Percentiles rank a stretch among this genome's conserved stretches.
phyloP scores from a whole-genome alignment of 2,329 filamentous ascomycete genomes.

The Huntiella bhutanensis region DNA sequence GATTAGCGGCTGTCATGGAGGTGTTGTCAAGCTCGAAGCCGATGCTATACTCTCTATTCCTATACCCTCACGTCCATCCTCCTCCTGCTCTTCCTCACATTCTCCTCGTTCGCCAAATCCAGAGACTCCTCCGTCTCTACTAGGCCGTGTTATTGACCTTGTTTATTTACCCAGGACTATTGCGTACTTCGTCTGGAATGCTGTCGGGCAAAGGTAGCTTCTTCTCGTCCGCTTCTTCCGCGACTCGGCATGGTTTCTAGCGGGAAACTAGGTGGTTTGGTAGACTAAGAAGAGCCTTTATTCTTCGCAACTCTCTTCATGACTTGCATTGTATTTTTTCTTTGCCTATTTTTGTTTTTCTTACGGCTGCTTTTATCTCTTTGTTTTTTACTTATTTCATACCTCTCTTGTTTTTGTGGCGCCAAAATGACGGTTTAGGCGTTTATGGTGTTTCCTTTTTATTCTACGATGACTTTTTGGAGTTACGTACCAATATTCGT shows the following conservation, averaged over 20 bases:
- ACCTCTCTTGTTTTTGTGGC: not conserved
- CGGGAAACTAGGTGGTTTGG: too few species aligned
- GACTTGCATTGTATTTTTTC: not conserved
- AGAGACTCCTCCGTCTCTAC: constrained; percentile 32
- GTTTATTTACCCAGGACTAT: constrained; percentile 55
- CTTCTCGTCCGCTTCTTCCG: constrained; percentile 4
- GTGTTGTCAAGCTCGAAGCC: too few species aligned
- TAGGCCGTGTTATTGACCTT: constrained; percentile 67
- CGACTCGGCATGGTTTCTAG: not conserved
- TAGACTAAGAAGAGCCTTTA: not conserved
- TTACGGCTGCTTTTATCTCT: not conserved
- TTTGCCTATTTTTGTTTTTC: not conserved
- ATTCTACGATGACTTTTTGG: not conserved
- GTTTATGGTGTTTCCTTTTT: not conserved
- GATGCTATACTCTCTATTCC: constrained; percentile 57
- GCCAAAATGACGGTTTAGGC: not conserved
- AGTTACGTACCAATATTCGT: not conserved
- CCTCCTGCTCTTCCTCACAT: not conserved
- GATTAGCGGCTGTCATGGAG: too few species aligned
- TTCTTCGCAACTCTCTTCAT: not conserved
- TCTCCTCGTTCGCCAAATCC: constrained; percentile 19
- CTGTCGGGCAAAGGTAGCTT: constrained; percentile 38
- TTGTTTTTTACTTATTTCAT: not conserved
- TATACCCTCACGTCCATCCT: constrained; percentile 32
- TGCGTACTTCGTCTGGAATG: constrained; percentile 54